Conservation (phyloP, 768 basidiomycete species). For the Boletus coccyginus region DNA sequence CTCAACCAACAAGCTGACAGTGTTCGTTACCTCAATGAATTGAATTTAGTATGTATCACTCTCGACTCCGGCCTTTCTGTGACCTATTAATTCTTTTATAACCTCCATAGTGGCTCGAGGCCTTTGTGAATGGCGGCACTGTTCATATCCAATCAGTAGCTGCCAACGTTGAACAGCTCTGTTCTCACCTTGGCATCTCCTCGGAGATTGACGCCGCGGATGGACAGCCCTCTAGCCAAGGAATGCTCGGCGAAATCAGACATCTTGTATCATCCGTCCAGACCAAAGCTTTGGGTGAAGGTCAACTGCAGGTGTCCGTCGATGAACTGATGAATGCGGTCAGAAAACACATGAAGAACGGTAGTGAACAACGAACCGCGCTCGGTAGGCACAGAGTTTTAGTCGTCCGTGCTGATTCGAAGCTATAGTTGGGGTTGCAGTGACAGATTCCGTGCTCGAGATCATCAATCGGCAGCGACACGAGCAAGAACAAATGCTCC, state of each 20-base stretch:
- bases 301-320: slow-evolving; percentile 33
- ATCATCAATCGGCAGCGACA: slow-evolving; percentile 67
- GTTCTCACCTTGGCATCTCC: slow-evolving; percentile 47
- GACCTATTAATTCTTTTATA: not conserved
- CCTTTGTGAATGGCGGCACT: slow-evolving; percentile 75
- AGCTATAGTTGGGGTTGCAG: slow-evolving; percentile 32
- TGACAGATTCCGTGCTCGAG: slow-evolving; percentile 54
- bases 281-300: slow-evolving; percentile 30
- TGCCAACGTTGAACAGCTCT: slow-evolving; percentile 58
- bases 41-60: slow-evolving; percentile 54
- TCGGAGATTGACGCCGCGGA: slow-evolving; percentile 17
- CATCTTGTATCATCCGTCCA: slow-evolving; percentile 34
- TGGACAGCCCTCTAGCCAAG: slow-evolving; percentile 14
- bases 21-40: slow-evolving; percentile 74
- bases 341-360: slow-evolving; percentile 39
- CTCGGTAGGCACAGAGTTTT: slow-evolving; percentile 28
- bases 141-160: slow-evolving; percentile 66
- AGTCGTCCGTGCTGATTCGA: slow-evolving; percentile 11
- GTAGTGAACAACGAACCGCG: slow-evolving; percentile 39
- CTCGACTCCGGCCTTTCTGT: not conserved
- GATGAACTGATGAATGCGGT: slow-evolving; percentile 38
- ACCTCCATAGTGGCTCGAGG: slow-evolving; percentile 68
- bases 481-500: slow-evolving; percentile 70
- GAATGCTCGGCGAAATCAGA: slow-evolving; percentile 36
- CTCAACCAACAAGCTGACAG: slow-evolving; percentile 71